Percentiles rank a stretch among this genome's conserved stretches.
Evolutionary conservation across 257 asterid species (phyloP).

Genomic region (Scutellaria galericulata): DNA sequence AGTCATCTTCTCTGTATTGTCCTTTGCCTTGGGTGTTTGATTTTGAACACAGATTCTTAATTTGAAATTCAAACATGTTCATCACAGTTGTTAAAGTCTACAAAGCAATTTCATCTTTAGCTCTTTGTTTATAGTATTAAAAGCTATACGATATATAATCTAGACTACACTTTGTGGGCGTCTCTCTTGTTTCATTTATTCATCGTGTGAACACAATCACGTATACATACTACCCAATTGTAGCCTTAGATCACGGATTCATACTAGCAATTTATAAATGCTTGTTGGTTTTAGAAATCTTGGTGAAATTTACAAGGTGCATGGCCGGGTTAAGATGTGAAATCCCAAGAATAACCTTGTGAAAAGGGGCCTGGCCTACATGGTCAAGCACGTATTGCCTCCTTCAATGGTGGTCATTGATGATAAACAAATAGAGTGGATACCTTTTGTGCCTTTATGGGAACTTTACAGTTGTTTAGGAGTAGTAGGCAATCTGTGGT

Average conservation of each 20-base stretch:
- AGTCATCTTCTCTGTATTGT: conserved; percentile 25
- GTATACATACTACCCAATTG: too few relatives aligned
- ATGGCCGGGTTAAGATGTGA: not conserved
- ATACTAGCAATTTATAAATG: too few relatives aligned
- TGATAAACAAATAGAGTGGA: not conserved
- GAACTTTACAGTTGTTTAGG: conserved; percentile 31
- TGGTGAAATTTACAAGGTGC: too few relatives aligned
- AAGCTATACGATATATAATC: too few relatives aligned
- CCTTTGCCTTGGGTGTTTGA: conserved; percentile 19
- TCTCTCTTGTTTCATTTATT: too few relatives aligned
- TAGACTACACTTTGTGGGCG: too few relatives aligned
- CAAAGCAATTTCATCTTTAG: conserved; percentile 1
- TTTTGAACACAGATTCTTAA: not conserved
- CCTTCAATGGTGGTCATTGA: not conserved
- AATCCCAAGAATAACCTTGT: not conserved
- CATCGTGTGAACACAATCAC: too few relatives aligned
- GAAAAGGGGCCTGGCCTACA: not conserved
- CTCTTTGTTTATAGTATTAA: not conserved
- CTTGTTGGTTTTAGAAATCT: too few relatives aligned
- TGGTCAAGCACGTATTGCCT: not conserved
- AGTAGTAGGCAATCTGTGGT: too few relatives aligned
- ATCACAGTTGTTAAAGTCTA: not conserved
- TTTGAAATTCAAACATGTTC: conserved; percentile 14
- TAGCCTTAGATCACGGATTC: too few relatives aligned
- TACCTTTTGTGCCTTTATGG: conserved; percentile 20